These are phyloP conservation scores for Phialophora tarda DNA, from an alignment of 2,329 filamentous ascomycete genomes.

Conservation along the genomic window DNA sequence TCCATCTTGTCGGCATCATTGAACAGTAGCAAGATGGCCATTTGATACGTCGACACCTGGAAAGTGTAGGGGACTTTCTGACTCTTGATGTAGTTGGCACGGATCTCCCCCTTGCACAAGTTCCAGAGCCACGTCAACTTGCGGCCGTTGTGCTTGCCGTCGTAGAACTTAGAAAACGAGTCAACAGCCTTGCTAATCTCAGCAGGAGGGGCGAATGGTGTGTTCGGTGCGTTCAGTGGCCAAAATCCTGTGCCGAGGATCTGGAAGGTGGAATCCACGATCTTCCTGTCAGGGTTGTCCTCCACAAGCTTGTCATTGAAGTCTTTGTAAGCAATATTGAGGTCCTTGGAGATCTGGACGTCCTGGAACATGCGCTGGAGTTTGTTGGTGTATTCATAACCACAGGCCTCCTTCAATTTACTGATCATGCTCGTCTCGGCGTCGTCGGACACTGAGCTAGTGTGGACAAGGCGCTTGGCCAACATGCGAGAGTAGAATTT, in stretches of 20 bases:
- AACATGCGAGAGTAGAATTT: constrained; percentile 99
- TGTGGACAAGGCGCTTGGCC: constrained; percentile 90
- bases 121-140: constrained; percentile 99
- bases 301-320: constrained; percentile 70
- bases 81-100: constrained; percentile 87
- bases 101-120: constrained; percentile 94
- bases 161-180: constrained; percentile 88
- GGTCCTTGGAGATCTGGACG: constrained; percentile 97
- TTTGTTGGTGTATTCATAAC: constrained; percentile 99
- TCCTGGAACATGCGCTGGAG: constrained; percentile 99
- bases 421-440: constrained; percentile 99
- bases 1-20: constrained; percentile 85
- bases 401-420: constrained; percentile 97
- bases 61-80: constrained; percentile 94
- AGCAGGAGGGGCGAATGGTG: constrained; percentile 83
- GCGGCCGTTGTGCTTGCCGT: constrained; percentile 92
- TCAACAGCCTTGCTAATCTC: constrained; percentile 88
- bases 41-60: constrained; percentile 96
- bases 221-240: constrained; percentile 86
- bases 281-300: constrained; percentile 67
- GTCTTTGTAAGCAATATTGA: constrained; percentile 87
- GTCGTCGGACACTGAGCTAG: constrained; percentile 93
- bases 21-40: constrained; percentile 93
- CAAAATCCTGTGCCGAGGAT: constrained; percentile 97
- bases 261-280: constrained; percentile 85